phyloP scores from a whole-genome alignment of 495 filamentous ascomycete species.

The Acidiella bohemica region DNA sequence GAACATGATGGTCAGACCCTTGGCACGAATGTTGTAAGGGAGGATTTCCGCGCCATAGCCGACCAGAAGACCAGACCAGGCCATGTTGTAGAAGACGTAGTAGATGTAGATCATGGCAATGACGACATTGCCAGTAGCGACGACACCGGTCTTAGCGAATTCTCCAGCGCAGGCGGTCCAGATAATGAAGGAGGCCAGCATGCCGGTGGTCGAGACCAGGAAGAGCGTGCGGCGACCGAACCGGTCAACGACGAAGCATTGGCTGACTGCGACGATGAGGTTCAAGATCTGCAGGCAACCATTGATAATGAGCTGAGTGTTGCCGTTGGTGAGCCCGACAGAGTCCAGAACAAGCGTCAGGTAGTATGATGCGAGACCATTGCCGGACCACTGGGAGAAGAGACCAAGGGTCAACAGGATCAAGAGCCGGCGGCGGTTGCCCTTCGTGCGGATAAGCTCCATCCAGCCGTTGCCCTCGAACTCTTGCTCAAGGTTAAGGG shows the following conservation, averaged over 20 bases:
- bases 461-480: constrained; percentile 14
- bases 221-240: constrained; percentile 14
- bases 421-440: constrained; percentile 14
- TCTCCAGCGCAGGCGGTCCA: constrained; percentile 22
- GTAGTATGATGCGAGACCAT: constrained; percentile 12
- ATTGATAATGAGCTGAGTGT: constrained; percentile 12
- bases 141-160: constrained; percentile 12
- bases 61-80: constrained; percentile 40
- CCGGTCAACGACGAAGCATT: constrained; percentile 15
- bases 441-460: constrained; percentile 12
- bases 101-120: constrained; percentile 26
- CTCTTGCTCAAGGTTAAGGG: constrained; percentile 25
- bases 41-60: constrained; percentile 47
- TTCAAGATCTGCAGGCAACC: constrained; percentile 13
- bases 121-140: constrained; percentile 6
- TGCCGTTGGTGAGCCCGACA: constrained; percentile 22
- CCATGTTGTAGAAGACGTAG: constrained; percentile 23
- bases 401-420: constrained; percentile 12
- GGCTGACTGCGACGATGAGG: constrained; percentile 9
- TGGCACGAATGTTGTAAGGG: constrained; percentile 56
- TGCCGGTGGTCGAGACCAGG: constrained; percentile 7
- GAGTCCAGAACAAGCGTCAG: constrained; percentile 18
- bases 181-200: constrained; percentile 16
- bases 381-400: constrained; percentile 17
- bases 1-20: constrained; percentile 48